Evolutionary conservation across 2,329 filamentous ascomycete genomes (phyloP).

Genomic region (Hymenoscyphus scutula): DNA sequence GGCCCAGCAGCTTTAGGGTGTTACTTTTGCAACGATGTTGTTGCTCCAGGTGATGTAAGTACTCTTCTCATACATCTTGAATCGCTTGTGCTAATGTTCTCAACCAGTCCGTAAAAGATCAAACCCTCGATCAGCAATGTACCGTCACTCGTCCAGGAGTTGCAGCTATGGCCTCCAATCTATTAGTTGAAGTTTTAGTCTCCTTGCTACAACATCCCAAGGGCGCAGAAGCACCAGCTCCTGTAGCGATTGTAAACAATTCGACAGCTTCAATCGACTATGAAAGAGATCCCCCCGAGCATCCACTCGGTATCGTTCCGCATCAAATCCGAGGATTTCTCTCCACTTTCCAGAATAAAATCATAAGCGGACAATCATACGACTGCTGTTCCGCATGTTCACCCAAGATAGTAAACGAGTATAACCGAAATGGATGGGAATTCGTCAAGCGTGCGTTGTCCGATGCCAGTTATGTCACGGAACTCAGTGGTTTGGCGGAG

Average conservation of each 20-base stretch:
- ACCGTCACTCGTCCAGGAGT: constrained; percentile 94
- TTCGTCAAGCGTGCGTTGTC: constrained; percentile 74
- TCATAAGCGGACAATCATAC: constrained; percentile 72
- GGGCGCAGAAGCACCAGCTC: constrained; percentile 60
- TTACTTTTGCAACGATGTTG: constrained; percentile 98
- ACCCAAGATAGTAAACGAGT: constrained; percentile 64
- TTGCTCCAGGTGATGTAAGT: constrained; percentile 87
- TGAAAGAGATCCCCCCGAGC: constrained; percentile 54
- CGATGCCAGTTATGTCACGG: constrained; percentile 75
- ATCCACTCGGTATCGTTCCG: constrained; percentile 68
- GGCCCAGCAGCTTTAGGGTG: constrained; percentile 75
- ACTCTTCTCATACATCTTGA: neutral
- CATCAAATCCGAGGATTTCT: constrained; percentile 80
- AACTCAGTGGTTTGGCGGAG: constrained; percentile 71
- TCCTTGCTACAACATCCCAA: constrained; percentile 85
- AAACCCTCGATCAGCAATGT: constrained; percentile 95
- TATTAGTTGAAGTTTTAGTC: constrained; percentile 85
- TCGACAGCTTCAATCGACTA: constrained; percentile 41
- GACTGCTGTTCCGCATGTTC: constrained; percentile 81
- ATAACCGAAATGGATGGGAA: constrained; percentile 66
- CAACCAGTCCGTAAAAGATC: constrained; percentile 82
- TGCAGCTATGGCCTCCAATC: constrained; percentile 85
- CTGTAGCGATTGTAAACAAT: constrained; percentile 37
- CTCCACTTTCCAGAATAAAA: constrained; percentile 69
- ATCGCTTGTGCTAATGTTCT: constrained; percentile 17